Conservation (phyloP, 202 grass and related monocot genomes). For the Dendrocalamus latiflorus region DNA sequence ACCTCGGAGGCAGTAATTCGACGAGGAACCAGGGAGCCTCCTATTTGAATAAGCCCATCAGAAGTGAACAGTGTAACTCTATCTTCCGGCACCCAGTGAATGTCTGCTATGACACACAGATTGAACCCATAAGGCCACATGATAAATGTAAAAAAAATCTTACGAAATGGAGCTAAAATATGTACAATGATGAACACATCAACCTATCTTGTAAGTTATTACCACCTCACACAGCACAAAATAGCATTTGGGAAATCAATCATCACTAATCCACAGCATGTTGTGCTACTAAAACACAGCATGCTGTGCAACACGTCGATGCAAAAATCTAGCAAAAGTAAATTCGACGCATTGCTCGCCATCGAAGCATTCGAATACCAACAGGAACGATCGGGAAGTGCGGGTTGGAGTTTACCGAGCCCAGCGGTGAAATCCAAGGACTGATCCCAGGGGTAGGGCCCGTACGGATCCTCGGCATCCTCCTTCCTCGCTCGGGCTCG, state of each 20-base stretch:
- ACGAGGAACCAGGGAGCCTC: conserved; percentile 67
- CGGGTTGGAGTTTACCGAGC: conserved; percentile 37
- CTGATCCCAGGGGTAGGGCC: conserved; percentile 92
- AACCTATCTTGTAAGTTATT: neutral
- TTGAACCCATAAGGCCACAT: neutral
- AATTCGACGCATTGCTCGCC: neutral
- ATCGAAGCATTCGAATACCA: neutral
- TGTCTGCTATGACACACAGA: conserved; percentile 41
- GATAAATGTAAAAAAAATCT: neutral
- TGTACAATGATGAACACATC: neutral
- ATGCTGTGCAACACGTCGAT: neutral
- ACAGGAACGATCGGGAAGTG: neutral
- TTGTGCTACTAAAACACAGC: neutral
- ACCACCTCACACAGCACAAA: neutral
- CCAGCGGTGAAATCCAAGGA: conserved; percentile 47
- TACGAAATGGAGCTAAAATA: neutral
- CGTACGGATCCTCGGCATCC: conserved; percentile 76
- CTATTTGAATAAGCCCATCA: conserved; percentile 86
- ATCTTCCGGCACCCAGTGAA: conserved; percentile 85
- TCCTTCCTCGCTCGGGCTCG: conserved; percentile 43
- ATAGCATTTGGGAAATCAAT: neutral
- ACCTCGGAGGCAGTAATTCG: conserved; percentile 57
- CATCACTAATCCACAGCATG: neutral
- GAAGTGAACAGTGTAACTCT: conserved; percentile 87
- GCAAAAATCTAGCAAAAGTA: neutral